phyloP scores from a whole-genome alignment of 2,329 filamentous ascomycete genomes.

The Thermothelomyces thermophilus region DNA sequence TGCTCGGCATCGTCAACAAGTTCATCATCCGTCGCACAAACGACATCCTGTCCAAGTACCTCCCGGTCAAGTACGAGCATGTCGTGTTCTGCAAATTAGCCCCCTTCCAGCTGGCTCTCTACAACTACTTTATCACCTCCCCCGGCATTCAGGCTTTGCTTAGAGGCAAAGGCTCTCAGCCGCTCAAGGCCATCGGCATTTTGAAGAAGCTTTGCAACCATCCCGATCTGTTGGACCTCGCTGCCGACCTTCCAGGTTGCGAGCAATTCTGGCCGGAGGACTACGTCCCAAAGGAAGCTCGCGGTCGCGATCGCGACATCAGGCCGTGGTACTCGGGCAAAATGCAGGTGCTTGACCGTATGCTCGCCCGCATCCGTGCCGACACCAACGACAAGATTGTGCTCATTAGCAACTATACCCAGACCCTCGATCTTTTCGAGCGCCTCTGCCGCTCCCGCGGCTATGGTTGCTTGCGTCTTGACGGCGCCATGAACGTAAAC shows the following conservation, averaged over 20 bases:
- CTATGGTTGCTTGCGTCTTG: slow-evolving; percentile 83
- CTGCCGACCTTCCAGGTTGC: slow-evolving; percentile 78
- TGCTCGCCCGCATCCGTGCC: slow-evolving; percentile 90
- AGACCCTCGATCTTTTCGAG: slow-evolving; percentile 91
- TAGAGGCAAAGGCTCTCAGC: slow-evolving; percentile 89
- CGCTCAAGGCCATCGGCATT: slow-evolving; percentile 91
- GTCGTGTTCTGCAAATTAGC: slow-evolving; percentile 96
- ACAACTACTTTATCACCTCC: slow-evolving; percentile 95
- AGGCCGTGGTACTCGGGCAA: slow-evolving; percentile 97
- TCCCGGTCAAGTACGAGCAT: slow-evolving; percentile 98
- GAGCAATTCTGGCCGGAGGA: slow-evolving; percentile 77
- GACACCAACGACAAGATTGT: slow-evolving; percentile 99
- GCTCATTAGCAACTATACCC: slow-evolving; percentile 96
- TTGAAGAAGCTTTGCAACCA: slow-evolving; percentile 99
- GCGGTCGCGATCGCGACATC: slow-evolving; percentile 84
- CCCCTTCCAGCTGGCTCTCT: slow-evolving; percentile 85
- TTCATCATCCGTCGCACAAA: slow-evolving; percentile 98
- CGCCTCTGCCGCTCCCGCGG: slow-evolving; percentile 75
- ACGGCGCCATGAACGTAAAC: slow-evolving; percentile 96
- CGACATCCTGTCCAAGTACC: slow-evolving; percentile 94
- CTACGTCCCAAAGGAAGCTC: slow-evolving; percentile 78
- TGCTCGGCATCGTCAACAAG: slow-evolving; percentile 85
- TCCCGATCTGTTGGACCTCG: slow-evolving; percentile 80
- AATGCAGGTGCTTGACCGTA: slow-evolving; percentile 95
- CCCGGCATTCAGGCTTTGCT: slow-evolving; percentile 90